These are phyloP conservation scores for Scenedesmus sp. DNA, from an alignment of 163 green algal genomes.

Conservation along the genomic window DNA sequence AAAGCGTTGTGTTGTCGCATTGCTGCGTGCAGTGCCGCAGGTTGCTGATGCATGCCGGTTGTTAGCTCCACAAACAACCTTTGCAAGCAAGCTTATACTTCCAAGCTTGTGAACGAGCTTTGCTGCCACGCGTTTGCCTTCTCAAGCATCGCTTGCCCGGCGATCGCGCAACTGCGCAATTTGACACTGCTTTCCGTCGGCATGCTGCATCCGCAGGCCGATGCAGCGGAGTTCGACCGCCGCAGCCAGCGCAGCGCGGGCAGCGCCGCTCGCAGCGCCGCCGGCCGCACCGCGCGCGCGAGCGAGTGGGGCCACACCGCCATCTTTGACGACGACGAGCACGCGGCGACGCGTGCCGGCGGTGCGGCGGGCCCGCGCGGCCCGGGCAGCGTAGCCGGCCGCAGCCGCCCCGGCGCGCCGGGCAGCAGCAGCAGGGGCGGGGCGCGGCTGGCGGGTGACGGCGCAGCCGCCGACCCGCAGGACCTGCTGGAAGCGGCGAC, in stretches of 20 bases:
- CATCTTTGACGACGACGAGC: constrained; percentile 86
- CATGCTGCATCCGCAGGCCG: background rate
- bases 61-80: too few relatives aligned
- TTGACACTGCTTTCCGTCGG: background rate
- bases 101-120: too few relatives aligned
- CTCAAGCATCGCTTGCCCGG: too few relatives aligned
- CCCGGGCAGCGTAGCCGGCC: constrained; percentile 13
- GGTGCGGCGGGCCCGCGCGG: constrained; percentile 22
- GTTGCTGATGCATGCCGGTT: too few relatives aligned
- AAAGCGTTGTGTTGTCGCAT: too few relatives aligned
- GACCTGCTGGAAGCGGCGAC: constrained; percentile 87
- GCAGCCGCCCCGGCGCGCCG: background rate
- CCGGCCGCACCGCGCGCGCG: constrained; percentile 71
- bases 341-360: background rate
- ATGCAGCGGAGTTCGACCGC: constrained; percentile 59
- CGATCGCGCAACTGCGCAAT: too few relatives aligned
- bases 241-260: constrained; percentile 55
- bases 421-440: background rate
- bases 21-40: too few relatives aligned
- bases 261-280: constrained; percentile 45
- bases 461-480: constrained; percentile 76
- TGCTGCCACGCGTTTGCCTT: too few relatives aligned
- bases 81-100: too few relatives aligned
- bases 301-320: constrained; percentile 83
- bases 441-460: constrained; percentile 60